These are phyloP conservation scores for Colletotrichum salicis DNA, from an alignment of 2,329 filamentous ascomycete species.

Conservation along the genomic window DNA sequence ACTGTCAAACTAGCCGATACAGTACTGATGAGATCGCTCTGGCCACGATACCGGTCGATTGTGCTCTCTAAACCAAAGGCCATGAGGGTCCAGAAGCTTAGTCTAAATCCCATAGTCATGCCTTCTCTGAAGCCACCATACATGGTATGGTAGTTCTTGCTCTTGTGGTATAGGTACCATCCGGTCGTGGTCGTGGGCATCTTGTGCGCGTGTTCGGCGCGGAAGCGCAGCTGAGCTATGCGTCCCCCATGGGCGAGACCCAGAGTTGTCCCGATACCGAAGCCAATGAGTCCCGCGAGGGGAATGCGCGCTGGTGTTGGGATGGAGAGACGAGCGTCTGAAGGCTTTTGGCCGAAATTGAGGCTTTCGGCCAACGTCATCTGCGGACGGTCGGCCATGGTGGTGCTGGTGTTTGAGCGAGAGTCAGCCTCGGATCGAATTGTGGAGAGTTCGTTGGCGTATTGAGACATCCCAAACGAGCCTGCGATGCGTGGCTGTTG, in stretches of 20 bases:
- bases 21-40: conserved; percentile 82
- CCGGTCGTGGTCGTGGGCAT: conserved; percentile 83
- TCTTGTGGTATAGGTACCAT: conserved; percentile 99
- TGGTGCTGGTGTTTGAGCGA: not conserved
- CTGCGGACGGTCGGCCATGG: conserved; percentile 20
- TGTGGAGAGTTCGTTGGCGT: not conserved
- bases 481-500: not conserved
- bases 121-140: conserved; percentile 83
- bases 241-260: conserved; percentile 79
- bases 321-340: conserved; percentile 67
- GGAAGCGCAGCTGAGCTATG: conserved; percentile 82
- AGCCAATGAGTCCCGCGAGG: conserved; percentile 71
- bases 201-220: conserved; percentile 95
- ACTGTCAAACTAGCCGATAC: conserved; percentile 85
- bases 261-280: conserved; percentile 74
- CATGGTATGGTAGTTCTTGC: conserved; percentile 91
- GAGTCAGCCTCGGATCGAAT: not conserved
- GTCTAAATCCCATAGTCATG: conserved; percentile 75
- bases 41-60: conserved; percentile 77
- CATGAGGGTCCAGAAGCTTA: conserved; percentile 77
- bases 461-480: not conserved
- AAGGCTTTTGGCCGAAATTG: conserved; percentile 43
- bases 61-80: conserved; percentile 88
- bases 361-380: conserved; percentile 35
- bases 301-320: conserved; percentile 73